phyloP scores from a whole-genome alignment of 1,284 basidiomycete genomes.

The Papiliotrema fonsecae region DNA sequence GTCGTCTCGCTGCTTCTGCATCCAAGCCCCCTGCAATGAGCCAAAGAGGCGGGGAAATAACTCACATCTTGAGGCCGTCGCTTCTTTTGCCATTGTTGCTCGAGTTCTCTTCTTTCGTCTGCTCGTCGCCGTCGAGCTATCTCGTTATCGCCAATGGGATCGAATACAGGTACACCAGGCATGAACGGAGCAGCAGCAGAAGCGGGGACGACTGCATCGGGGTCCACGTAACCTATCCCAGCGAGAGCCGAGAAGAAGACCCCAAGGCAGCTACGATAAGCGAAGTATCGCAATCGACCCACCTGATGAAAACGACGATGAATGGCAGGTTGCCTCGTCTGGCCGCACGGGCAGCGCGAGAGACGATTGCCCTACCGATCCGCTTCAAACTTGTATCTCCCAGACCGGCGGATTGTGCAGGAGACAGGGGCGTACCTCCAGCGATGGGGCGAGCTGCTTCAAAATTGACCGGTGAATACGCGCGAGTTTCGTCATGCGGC shows the following conservation, averaged over 20 bases:
- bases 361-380: conserved; percentile 28
- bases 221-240: conserved; percentile 41
- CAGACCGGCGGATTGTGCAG: too few relatives aligned
- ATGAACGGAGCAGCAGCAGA: conserved; percentile 18
- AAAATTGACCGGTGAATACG: too few relatives aligned
- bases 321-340: conserved; percentile 35
- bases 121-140: conserved; percentile 20
- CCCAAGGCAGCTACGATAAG: conserved; percentile 35
- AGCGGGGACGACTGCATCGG: neutral
- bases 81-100: conserved; percentile 38
- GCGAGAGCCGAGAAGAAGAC: conserved; percentile 46
- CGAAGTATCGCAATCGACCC: conserved; percentile 8
- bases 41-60: conserved; percentile 3
- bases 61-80: conserved; percentile 47
- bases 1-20: conserved; percentile 40
- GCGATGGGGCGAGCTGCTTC: too few relatives aligned
- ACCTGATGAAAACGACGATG: conserved; percentile 37
- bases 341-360: conserved; percentile 19
- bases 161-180: conserved; percentile 34
- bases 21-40: conserved; percentile 40
- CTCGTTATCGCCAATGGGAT: conserved; percentile 13
- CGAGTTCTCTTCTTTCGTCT: conserved; percentile 36
- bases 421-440: too few relatives aligned
- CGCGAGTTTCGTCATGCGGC: too few relatives aligned
- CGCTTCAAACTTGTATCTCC: too few relatives aligned